phyloP scores from a whole-genome alignment of 306 rosid species.

The Comarum palustre region DNA sequence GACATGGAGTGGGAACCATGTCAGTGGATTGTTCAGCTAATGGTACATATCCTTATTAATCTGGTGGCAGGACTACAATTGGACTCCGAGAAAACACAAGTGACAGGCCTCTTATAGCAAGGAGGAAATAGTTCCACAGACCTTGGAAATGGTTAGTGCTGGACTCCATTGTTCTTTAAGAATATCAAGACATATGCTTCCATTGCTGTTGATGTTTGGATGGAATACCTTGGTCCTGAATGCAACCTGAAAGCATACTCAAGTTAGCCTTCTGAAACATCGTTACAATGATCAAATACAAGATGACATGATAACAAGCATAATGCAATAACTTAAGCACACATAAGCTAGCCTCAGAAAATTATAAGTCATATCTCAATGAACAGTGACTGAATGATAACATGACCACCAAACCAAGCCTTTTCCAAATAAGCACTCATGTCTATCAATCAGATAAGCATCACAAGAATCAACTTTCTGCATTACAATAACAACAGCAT shows the following conservation, averaged over 20 bases:
- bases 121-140: conserved; percentile 24
- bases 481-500: background rate
- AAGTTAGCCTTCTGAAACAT: background rate
- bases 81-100: background rate
- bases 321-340: background rate
- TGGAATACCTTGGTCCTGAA: conserved; percentile 95
- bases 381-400: background rate
- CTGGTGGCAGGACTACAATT: background rate
- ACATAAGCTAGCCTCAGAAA: background rate
- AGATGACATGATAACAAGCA: background rate
- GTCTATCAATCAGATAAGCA: background rate
- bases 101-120: background rate
- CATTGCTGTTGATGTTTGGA: conserved; percentile 85
- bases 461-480: background rate
- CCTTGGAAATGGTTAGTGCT: conserved; percentile 84
- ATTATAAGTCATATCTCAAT: background rate
- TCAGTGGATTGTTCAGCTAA: background rate
- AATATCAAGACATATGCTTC: conserved; percentile 85
- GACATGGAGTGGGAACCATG: background rate
- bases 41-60: background rate
- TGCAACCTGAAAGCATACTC: conserved; percentile 56
- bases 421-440: background rate
- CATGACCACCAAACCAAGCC: background rate
- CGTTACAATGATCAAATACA: background rate
- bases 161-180: conserved; percentile 95